phyloP scores from a whole-genome alignment of 2,329 filamentous ascomycete genomes.

The Capronia coronata region DNA sequence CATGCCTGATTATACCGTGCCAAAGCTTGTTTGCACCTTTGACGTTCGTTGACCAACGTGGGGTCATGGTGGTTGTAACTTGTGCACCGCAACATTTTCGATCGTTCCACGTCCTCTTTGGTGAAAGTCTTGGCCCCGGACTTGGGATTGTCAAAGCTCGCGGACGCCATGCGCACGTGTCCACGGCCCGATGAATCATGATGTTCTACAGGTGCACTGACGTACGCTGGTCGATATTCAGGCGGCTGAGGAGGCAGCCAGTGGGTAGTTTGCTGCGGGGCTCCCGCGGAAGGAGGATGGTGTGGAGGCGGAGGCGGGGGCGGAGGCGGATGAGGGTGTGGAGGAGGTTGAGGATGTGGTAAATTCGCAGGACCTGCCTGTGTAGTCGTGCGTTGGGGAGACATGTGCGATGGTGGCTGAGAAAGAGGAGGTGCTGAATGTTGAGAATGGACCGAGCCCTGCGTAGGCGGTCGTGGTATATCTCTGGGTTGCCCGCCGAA shows the following conservation, averaged over 20 bases:
- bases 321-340: not conserved
- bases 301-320: conserved; percentile 3
- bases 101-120: conserved; percentile 62
- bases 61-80: conserved; percentile 74
- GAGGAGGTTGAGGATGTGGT: conserved; percentile 2
- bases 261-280: not conserved
- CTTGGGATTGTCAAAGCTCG: conserved; percentile 13
- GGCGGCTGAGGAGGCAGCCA: conserved; percentile 9
- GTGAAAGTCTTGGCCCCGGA: conserved; percentile 18
- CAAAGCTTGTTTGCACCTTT: conserved; percentile 72
- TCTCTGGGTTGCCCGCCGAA: conserved; percentile 13
- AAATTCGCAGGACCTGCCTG: not conserved
- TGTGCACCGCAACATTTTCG: conserved; percentile 78
- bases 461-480: conserved; percentile 23
- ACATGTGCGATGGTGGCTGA: not conserved
- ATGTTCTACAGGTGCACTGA: not conserved
- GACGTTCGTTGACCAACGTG: conserved; percentile 74
- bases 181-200: conserved; percentile 3
- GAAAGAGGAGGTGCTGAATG: conserved; percentile 3
- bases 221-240: conserved; percentile 6
- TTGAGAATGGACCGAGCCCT: conserved; percentile 12
- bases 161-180: conserved; percentile 11
- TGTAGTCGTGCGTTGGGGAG: not conserved
- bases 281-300: not conserved
- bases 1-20: conserved; percentile 81